Conservation (phyloP, 148 eudicot genomes). For the Dysphania ambrosioides region DNA sequence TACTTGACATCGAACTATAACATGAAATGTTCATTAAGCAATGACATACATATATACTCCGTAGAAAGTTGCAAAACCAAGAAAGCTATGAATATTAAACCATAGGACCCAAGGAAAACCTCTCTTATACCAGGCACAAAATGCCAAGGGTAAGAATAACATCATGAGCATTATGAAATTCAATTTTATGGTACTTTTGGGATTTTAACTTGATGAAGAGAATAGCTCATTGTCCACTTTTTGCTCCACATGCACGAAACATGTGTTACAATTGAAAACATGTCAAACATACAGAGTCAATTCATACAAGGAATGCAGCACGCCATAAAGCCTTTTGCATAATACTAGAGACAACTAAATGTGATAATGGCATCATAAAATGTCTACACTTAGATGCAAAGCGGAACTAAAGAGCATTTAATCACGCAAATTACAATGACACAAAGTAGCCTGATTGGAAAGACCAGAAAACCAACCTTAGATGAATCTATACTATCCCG, state of each 20-base stretch:
- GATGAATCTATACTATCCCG: conserved; percentile 74
- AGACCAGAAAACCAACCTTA: conserved; percentile 45
- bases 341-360: too few species aligned
- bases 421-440: background rate
- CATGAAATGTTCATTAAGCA: background rate
- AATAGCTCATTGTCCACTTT: background rate
- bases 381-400: background rate
- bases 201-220: background rate
- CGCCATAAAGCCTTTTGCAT: background rate
- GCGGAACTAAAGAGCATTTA: background rate
- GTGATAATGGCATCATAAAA: too few species aligned
- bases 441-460: background rate
- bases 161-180: background rate
- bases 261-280: background rate
- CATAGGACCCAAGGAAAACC: background rate
- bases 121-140: background rate
- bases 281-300: background rate
- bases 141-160: background rate
- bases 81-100: background rate
- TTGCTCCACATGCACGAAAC: background rate
- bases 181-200: background rate
- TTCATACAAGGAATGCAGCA: background rate
- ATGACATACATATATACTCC: background rate
- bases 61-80: background rate
- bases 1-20: background rate